Percentiles rank a stretch among this genome's conserved stretches.
phyloP scores from a whole-genome alignment of 495 filamentous ascomycete genomes.

The Neurospora cerealis region DNA sequence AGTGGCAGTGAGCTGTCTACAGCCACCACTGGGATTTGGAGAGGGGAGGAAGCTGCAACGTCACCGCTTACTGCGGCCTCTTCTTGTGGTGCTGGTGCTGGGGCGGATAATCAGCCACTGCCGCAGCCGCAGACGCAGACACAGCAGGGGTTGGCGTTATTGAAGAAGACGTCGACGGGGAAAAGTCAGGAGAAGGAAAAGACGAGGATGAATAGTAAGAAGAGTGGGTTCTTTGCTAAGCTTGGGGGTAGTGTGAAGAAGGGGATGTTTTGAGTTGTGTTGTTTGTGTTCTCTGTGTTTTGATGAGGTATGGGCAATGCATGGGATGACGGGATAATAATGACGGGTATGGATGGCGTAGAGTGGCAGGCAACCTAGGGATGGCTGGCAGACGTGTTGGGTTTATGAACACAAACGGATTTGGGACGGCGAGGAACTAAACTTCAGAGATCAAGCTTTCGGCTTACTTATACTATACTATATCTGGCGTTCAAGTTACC shows the following conservation, averaged over 20 bases:
- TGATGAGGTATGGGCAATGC: background rate
- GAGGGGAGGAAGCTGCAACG: background rate
- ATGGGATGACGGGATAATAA: background rate
- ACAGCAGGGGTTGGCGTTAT: slow-evolving; percentile 6
- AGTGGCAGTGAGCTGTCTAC: background rate
- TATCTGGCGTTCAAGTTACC: background rate
- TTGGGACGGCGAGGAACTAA: background rate
- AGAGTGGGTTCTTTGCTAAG: slow-evolving; percentile 14
- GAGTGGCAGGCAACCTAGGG: background rate
- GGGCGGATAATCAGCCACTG: background rate
- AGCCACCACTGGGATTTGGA: background rate
- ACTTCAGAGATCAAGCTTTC: background rate
- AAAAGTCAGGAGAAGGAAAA: slow-evolving; percentile 1
- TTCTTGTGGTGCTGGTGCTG: background rate
- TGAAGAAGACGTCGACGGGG: background rate
- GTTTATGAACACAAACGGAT: background rate
- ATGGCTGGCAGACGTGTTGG: background rate
- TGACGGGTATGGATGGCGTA: background rate
- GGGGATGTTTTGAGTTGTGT: background rate
- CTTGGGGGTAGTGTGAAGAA: slow-evolving; percentile 6
- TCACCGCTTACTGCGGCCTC: background rate
- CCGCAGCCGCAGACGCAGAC: slow-evolving; percentile 21
- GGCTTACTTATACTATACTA: background rate
- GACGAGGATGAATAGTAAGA: background rate
- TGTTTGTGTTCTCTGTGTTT: background rate